These are phyloP conservation scores for Hyaloperonospora brassicae DNA, from an alignment of 352 stramenopile genomes.

Conservation along the genomic window DNA sequence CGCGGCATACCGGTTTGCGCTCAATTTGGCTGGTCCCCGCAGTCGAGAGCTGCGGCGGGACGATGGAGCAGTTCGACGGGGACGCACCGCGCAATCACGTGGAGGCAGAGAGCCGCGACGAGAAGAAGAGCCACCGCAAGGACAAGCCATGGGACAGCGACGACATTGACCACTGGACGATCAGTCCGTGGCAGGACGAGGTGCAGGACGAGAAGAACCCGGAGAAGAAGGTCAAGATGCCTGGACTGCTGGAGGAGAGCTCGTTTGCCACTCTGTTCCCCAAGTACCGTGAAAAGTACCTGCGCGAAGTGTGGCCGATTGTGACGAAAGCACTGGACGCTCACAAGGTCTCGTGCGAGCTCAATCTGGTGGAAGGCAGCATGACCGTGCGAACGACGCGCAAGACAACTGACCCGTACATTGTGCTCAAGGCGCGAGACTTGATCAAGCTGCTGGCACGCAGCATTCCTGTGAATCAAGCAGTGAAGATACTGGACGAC, in stretches of 20 bases:
- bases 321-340: slow-evolving; percentile 95
- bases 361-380: slow-evolving; percentile 96
- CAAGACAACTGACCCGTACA: slow-evolving; percentile 95
- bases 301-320: slow-evolving; percentile 97
- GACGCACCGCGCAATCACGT: slow-evolving; percentile 36
- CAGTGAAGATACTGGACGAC: slow-evolving; percentile 96
- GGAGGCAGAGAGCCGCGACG: slow-evolving; percentile 28
- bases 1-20: too few relatives aligned
- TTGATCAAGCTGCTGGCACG: slow-evolving; percentile 98
- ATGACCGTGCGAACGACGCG: slow-evolving; percentile 91
- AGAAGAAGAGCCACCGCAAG: slow-evolving; percentile 93
- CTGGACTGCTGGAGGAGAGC: slow-evolving; percentile 95
- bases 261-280: slow-evolving; percentile 99
- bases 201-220: slow-evolving; percentile 77
- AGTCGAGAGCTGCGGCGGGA: too few relatives aligned
- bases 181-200: slow-evolving; percentile 80
- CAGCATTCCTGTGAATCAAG: slow-evolving; percentile 92
- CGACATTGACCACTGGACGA: slow-evolving; percentile 98
- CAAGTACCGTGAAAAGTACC: slow-evolving; percentile 96
- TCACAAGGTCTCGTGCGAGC: slow-evolving; percentile 93
- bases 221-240: slow-evolving; percentile 54
- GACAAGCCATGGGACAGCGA: slow-evolving; percentile 99
- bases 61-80: slow-evolving; percentile 52
- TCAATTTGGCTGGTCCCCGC: too few relatives aligned
- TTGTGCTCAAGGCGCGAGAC: slow-evolving; percentile 96